phyloP scores from a whole-genome alignment of 1,139 yeast species.

The Pneumocystis murina region DNA sequence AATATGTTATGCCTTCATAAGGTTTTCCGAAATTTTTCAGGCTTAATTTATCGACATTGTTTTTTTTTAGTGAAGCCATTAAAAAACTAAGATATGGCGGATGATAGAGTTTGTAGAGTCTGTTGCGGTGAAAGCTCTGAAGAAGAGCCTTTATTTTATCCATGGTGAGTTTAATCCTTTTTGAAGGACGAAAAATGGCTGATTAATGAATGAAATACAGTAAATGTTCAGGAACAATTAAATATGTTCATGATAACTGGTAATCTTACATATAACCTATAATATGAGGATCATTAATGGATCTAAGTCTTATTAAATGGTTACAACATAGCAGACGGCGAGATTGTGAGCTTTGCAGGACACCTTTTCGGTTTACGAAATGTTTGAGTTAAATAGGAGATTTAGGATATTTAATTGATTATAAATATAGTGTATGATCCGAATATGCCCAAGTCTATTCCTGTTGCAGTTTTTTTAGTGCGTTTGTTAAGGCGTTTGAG shows the following conservation, averaged over 20 bases:
- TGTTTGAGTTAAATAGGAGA: background rate
- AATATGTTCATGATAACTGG: conserved; percentile 86
- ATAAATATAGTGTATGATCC: conserved; percentile 4
- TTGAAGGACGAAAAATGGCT: background rate
- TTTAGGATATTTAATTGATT: background rate
- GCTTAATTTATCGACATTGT: background rate
- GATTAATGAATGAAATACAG: background rate
- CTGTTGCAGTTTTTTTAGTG: conserved; percentile 1
- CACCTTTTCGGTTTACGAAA: conserved; percentile 57
- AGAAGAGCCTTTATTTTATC: conserved; percentile 71
- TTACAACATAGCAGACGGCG: conserved; percentile 47
- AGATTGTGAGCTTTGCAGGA: conserved; percentile 79
- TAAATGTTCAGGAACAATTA: conserved; percentile 83
- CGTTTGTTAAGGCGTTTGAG: background rate
- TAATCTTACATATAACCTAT: conserved; percentile 13
- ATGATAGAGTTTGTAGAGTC: conserved; percentile 62
- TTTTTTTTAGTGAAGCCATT: background rate
- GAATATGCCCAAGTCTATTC: conserved; percentile 8
- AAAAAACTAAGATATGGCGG: conserved; percentile 12
- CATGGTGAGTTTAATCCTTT: conserved; percentile 34
- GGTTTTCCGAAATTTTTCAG: too few relatives aligned
- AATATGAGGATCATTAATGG: background rate
- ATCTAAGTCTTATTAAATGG: conserved; percentile 60
- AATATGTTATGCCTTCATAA: too few relatives aligned
- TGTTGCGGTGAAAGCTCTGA: conserved; percentile 83